Evolutionary conservation across 1,284 basidiomycete genomes (phyloP).

Genomic region (Malassezia yamatoensis): DNA sequence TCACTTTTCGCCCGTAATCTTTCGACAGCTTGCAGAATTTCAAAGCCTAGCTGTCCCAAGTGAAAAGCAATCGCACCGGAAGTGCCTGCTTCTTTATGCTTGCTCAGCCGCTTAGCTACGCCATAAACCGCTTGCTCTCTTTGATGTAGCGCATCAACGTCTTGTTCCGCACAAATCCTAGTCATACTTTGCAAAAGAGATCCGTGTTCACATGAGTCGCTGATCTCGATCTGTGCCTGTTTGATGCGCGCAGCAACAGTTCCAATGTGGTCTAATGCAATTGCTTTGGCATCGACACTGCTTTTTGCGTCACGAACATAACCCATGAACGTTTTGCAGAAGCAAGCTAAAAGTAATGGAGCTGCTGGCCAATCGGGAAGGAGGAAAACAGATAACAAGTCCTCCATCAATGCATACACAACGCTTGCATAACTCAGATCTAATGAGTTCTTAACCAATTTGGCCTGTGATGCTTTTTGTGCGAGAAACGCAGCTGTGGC

Average conservation of each 20-base stretch:
- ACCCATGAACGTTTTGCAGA: conserved; percentile 29
- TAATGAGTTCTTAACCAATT: conserved; percentile 27
- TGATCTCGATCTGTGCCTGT: conserved; percentile 17
- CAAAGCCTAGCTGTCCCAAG: conserved; percentile 29
- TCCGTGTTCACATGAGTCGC: no score
- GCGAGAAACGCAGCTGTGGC: conserved; percentile 75
- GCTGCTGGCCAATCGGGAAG: conserved; percentile 97
- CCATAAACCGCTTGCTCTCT: conserved; percentile 59
- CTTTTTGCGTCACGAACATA: conserved; percentile 63
- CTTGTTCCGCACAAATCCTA: conserved; percentile 16
- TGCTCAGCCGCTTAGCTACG: conserved; percentile 58
- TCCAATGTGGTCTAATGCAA: conserved; percentile 85
- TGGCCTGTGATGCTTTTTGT: conserved; percentile 50
- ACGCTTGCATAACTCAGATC: conserved; percentile 62
- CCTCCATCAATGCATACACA: conserved; percentile 77
- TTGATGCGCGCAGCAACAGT: conserved; percentile 75
- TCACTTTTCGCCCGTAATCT: not conserved
- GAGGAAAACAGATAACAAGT: conserved; percentile 76
- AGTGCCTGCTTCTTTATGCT: conserved; percentile 20
- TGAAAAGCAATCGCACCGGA: conserved; percentile 23
- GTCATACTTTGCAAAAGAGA: not conserved
- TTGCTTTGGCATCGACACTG: conserved; percentile 54
- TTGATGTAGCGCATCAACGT: conserved; percentile 55
- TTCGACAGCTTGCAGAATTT: conserved; percentile 12
- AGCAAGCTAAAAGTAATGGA: conserved; percentile 54